Evolutionary conservation across 768 basidiomycete genomes (phyloP).

Genomic region (Naganishia onofrii): DNA sequence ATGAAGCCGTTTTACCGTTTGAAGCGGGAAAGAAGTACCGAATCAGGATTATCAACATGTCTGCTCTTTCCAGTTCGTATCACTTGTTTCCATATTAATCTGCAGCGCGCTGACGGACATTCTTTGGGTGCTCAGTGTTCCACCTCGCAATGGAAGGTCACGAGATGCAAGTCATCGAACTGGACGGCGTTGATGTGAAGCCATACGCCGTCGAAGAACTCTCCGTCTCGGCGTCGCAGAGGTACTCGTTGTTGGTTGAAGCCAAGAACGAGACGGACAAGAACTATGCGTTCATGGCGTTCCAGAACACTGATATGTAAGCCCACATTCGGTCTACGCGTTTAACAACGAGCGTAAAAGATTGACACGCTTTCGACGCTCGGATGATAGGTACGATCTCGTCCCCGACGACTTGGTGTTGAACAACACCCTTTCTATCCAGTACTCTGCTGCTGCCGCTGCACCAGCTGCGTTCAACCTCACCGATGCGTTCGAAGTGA

Average conservation of each 20-base stretch:
- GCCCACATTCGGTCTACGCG: too few relatives aligned
- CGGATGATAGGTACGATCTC: constrained; percentile 87
- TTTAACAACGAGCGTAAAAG: too few relatives aligned
- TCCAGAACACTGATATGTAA: constrained; percentile 71
- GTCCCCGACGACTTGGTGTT: constrained; percentile 70
- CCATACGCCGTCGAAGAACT: constrained; percentile 70
- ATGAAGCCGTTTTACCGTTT: constrained; percentile 81
- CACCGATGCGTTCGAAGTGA: constrained; percentile 54
- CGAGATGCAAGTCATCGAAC: constrained; percentile 54
- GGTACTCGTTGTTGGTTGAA: constrained; percentile 87
- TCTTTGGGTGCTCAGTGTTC: constrained; percentile 42
- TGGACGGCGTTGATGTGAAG: constrained; percentile 62
- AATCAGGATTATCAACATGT: constrained; percentile 79
- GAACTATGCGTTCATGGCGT: constrained; percentile 71
- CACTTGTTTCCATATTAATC: neutral
- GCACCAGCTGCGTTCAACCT: constrained; percentile 60
- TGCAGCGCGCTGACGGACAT: neutral
- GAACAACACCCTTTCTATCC: constrained; percentile 79
- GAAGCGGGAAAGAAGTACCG: constrained; percentile 85
- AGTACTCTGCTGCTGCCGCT: constrained; percentile 63
- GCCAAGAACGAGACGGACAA: constrained; percentile 78
- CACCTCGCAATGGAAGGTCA: constrained; percentile 53
- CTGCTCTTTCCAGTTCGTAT: constrained; percentile 54
- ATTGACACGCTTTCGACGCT: too few relatives aligned
- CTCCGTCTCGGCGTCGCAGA: constrained; percentile 77